phyloP scores from a whole-genome alignment of 495 filamentous ascomycete genomes.

The Penicillium malachiteum region DNA sequence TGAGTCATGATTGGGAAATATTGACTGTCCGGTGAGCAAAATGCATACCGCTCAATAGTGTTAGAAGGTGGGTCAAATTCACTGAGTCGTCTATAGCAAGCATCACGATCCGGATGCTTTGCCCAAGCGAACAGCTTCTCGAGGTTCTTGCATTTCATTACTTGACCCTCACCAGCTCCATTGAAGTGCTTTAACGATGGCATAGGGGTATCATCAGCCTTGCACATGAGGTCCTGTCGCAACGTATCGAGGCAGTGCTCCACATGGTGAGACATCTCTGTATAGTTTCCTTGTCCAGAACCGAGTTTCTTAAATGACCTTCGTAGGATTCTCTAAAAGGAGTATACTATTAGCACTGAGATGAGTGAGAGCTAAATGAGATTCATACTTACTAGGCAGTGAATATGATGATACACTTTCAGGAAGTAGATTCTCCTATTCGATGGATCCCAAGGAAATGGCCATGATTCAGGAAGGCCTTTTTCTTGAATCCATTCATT shows the following conservation, averaged over 20 bases:
- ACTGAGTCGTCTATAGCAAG: background rate
- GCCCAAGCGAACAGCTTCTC: constrained; percentile 11
- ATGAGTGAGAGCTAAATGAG: background rate
- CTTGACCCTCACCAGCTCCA: constrained; percentile 9
- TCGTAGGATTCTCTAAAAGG: background rate
- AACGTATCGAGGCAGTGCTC: constrained; percentile 32
- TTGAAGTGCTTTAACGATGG: constrained; percentile 5
- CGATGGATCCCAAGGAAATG: constrained; percentile 36
- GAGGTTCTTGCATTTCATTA: constrained; percentile 11
- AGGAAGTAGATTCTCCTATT: constrained; percentile 36
- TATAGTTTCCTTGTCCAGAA: background rate
- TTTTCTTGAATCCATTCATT: constrained; percentile 19
- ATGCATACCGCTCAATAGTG: background rate
- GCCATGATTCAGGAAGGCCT: constrained; percentile 24
- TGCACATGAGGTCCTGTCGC: constrained; percentile 32
- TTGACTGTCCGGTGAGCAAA: background rate
- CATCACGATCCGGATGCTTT: background rate
- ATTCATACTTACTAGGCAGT: constrained; percentile 32
- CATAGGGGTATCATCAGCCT: constrained; percentile 23
- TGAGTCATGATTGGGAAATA: background rate
- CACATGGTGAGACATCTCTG: constrained; percentile 12
- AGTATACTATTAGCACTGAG: background rate
- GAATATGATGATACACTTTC: constrained; percentile 35
- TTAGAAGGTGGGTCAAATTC: background rate
- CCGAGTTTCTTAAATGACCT: background rate